Percentiles rank a stretch among this genome's conserved stretches.
Evolutionary conservation across 768 basidiomycete species (phyloP).

Genomic region (Rhodotorula paludigena): DNA sequence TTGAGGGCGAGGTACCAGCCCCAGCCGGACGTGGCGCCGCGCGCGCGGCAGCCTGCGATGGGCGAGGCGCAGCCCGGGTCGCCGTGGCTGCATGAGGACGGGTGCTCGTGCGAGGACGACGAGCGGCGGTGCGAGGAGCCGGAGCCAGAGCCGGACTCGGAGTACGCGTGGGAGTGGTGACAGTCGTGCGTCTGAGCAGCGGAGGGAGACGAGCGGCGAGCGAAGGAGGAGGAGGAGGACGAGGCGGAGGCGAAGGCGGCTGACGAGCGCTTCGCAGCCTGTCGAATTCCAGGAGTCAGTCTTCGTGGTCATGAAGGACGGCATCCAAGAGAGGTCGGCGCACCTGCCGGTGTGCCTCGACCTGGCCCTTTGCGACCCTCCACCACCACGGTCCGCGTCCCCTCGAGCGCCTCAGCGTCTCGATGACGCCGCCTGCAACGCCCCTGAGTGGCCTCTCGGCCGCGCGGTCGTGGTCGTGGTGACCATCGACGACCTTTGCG

Average conservation of each 20-base stretch:
- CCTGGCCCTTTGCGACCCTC: not conserved
- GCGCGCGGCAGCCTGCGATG: not conserved
- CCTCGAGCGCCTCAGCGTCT: not conserved
- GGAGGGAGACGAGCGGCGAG: not conserved
- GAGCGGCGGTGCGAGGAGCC: not conserved
- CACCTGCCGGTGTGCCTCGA: not conserved
- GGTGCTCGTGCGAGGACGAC: not conserved
- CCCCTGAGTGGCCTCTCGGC: no score
- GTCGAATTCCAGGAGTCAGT: no score
- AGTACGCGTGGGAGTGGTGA: not conserved
- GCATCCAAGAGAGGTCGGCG: not conserved
- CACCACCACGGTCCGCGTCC: not conserved
- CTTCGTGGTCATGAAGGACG: no score
- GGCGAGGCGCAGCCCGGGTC: not conserved
- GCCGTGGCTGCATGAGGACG: not conserved
- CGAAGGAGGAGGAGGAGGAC: not conserved
- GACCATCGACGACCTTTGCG: no score
- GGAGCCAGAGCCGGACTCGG: not conserved
- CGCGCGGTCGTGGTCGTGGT: no score
- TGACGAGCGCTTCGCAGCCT: no score
- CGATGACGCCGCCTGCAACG: no score
- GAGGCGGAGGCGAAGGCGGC: no score
- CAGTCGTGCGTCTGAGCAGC: not conserved
- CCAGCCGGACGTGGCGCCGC: not conserved
- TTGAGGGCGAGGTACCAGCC: constrained; percentile 12